phyloP scores from a whole-genome alignment of 306 rosid genomes.

The Cicer chorassanicum region DNA sequence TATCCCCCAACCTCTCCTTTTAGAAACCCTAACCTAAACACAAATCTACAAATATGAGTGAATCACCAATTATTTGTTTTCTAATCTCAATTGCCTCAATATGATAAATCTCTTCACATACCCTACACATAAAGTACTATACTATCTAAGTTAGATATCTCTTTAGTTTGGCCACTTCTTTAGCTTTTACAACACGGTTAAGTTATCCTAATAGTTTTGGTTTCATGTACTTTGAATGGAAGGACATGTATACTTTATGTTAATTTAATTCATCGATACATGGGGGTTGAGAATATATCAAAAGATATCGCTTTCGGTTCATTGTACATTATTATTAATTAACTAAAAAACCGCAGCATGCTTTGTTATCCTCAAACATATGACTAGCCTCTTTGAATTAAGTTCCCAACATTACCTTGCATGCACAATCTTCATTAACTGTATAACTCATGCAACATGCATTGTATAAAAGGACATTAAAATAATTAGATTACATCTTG shows the following conservation, averaged over 20 bases:
- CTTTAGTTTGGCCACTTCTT: slow-evolving; percentile 12
- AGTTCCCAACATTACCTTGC: neutral
- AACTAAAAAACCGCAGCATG: neutral
- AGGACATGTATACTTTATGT: neutral
- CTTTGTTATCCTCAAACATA: slow-evolving; percentile 2
- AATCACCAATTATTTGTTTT: neutral
- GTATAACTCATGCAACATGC: slow-evolving; percentile 38
- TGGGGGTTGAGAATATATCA: slow-evolving; percentile 30
- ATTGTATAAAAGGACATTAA: slow-evolving; percentile 20
- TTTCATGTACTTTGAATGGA: slow-evolving; percentile 28
- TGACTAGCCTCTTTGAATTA: slow-evolving; percentile 2
- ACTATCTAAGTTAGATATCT: neutral
- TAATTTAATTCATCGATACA: slow-evolving; percentile 31
- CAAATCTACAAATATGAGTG: slow-evolving; percentile 7
- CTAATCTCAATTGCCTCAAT: neutral
- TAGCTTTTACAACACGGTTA: slow-evolving; percentile 30
- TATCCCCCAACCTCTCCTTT: slow-evolving; percentile 13
- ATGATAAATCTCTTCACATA: no score
- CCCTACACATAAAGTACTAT: neutral
- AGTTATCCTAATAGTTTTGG: neutral
- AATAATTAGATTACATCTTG: no score
- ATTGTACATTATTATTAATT: neutral
- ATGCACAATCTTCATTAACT: slow-evolving; percentile 8
- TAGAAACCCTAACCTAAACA: neutral
- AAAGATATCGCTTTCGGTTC: slow-evolving; percentile 52